Evolutionary conservation across 306 rosid species (phyloP).

Genomic region (Luffa acutangula): DNA sequence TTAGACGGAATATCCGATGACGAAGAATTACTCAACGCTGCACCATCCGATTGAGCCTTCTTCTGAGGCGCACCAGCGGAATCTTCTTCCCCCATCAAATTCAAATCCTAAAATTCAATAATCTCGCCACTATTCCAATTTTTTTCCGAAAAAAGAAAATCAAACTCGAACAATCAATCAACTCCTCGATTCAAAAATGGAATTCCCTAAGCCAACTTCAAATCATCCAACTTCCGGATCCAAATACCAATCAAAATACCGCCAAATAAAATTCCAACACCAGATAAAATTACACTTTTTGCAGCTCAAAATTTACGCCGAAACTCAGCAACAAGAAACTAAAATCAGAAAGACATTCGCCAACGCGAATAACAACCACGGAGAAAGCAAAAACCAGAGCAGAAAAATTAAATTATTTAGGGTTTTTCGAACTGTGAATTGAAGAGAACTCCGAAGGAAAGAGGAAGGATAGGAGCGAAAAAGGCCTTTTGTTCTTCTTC

Average conservation of each 20-base stretch:
- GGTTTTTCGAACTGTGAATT: constrained; percentile 18
- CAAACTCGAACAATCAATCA: constrained; percentile 21
- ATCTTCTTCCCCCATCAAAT: constrained; percentile 81
- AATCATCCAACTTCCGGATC: constrained; percentile 40
- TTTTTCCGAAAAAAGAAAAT: constrained; percentile 2
- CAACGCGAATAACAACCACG: constrained; percentile 7
- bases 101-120: constrained; percentile 21
- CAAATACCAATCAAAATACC: constrained; percentile 20
- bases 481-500: constrained; percentile 33
- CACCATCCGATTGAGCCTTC: constrained; percentile 39
- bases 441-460: constrained; percentile 12
- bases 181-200: not conserved
- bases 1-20: constrained; percentile 59
- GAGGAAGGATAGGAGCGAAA: constrained; percentile 21
- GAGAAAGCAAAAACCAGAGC: not conserved
- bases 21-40: constrained; percentile 12
- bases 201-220: constrained; percentile 22
- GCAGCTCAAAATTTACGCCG: constrained; percentile 34
- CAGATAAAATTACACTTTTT: constrained; percentile 10
- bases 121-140: constrained; percentile 15
- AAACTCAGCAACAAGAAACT: constrained; percentile 18
- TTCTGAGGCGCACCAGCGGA: constrained; percentile 39
- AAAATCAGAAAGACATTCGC: constrained; percentile 21
- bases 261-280: not conserved
- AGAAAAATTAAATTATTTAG: constrained; percentile 12